Percentiles rank a stretch among this genome's conserved stretches.
phyloP scores from a whole-genome alignment of 345 rosid genomes.

The Cardiospermum halicacabum region DNA sequence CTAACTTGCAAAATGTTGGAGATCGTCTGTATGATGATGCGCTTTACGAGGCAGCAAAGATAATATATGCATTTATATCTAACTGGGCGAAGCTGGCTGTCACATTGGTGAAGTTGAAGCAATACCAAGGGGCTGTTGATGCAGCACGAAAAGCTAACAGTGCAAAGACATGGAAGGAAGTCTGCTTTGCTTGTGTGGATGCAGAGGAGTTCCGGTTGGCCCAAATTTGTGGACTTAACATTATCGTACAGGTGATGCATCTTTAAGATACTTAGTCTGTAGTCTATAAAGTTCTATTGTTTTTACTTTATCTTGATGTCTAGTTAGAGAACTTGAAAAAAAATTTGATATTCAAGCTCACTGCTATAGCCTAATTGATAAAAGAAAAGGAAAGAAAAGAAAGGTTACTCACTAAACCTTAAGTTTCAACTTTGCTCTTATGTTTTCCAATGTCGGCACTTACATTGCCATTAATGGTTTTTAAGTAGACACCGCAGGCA shows the following conservation, averaged over 20 bases:
- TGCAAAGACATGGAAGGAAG: conserved; percentile 99
- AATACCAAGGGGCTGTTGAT: conserved; percentile 98
- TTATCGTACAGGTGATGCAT: conserved; percentile 71
- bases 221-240: conserved; percentile 94
- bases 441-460: not conserved
- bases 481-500: not conserved
- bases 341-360: no score
- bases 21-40: conserved; percentile 87
- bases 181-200: conserved; percentile 98
- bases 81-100: conserved; percentile 98
- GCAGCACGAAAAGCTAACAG: conserved; percentile 99
- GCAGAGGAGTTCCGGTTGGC: conserved; percentile 97
- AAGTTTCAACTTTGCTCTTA: not conserved
- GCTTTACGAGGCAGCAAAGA: conserved; percentile 93
- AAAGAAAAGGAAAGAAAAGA: no score
- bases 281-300: not conserved
- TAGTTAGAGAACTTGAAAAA: no score
- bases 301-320: not conserved
- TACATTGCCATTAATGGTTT: not conserved
- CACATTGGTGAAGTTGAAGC: conserved; percentile 89
- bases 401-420: no score
- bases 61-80: conserved; percentile 86
- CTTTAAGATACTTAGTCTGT: not conserved
- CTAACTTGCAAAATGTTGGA: conserved; percentile 89
- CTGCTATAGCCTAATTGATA: no score